phyloP scores from a whole-genome alignment of 345 rosid species.

The Angophora floribunda region DNA sequence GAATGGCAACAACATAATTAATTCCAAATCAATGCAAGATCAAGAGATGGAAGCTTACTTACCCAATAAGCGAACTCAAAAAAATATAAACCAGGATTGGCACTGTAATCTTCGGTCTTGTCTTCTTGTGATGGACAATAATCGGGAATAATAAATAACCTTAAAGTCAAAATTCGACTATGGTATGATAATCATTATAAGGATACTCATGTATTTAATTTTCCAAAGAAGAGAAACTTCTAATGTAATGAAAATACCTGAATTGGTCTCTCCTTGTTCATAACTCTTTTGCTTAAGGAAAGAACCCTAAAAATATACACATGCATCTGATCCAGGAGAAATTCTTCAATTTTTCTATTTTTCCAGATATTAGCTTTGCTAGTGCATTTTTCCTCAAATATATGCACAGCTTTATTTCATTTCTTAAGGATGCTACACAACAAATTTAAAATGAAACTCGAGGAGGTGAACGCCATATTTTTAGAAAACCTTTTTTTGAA shows the following conservation, averaged over 20 bases:
- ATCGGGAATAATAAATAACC: not conserved
- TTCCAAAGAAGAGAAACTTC: not conserved
- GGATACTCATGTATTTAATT: not conserved
- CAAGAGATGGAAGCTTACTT: not conserved
- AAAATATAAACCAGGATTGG: slow-evolving; percentile 46
- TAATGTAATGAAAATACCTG: not conserved
- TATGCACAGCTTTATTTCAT: not conserved
- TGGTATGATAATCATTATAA: not conserved
- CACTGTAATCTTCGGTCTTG: slow-evolving; percentile 61
- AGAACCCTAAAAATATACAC: not conserved
- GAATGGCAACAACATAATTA: not conserved
- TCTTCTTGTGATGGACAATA: slow-evolving; percentile 38
- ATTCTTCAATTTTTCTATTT: not conserved
- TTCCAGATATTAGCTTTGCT: not conserved
- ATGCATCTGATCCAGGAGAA: not conserved
- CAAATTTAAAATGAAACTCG: not conserved
- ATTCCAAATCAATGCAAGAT: not conserved
- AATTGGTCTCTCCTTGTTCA: not conserved
- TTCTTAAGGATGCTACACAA: not conserved
- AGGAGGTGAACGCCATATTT: not conserved
- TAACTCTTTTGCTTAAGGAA: not conserved
- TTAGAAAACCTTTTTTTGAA: not conserved
- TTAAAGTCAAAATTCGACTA: not conserved
- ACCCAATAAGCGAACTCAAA: slow-evolving; percentile 89
- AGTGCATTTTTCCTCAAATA: not conserved